phyloP scores from a whole-genome alignment of 2,329 filamentous ascomycete genomes.

The Diaporthe humulicola region DNA sequence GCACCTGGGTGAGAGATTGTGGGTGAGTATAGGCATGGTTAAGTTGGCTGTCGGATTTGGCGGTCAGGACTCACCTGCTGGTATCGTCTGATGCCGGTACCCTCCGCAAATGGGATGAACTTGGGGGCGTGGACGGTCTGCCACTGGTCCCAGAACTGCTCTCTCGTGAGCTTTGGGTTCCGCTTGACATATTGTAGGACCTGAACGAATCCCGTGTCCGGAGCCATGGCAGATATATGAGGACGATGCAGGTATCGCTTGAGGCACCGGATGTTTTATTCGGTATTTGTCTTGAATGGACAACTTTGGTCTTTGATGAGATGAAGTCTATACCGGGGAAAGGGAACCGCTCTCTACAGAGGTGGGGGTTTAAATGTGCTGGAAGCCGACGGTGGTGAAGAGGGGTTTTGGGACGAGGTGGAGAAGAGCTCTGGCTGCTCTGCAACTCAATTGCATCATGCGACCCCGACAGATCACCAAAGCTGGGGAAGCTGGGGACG shows the following conservation, averaged over 20 bases:
- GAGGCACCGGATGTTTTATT: neutral
- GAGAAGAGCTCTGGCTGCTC: neutral
- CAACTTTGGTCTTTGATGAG: no score
- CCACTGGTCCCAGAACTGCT: constrained; percentile 29
- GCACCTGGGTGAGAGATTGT: neutral
- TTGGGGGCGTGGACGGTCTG: constrained; percentile 4
- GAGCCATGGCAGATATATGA: neutral
- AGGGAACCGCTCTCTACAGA: neutral
- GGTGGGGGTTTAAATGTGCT: neutral
- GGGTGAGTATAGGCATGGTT: neutral
- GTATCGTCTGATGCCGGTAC: constrained; percentile 10
- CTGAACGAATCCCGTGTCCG: constrained; percentile 18
- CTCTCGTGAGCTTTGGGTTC: constrained; percentile 2
- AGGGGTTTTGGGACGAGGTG: constrained; percentile 5
- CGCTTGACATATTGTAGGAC: constrained; percentile 17
- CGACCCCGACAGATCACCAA: constrained; percentile 6
- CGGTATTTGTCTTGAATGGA: no score
- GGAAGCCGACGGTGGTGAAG: neutral
- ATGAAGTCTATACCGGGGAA: neutral
- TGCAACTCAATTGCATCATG: constrained; percentile 3
- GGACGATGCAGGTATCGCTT: neutral
- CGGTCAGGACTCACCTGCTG: constrained; percentile 4
- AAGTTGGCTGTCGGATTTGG: neutral
- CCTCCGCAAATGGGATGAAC: constrained; percentile 17
- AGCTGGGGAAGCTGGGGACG: constrained; percentile 20